phyloP scores from a whole-genome alignment of 805 yeast genomes.

The Yarrowia hollandica region DNA sequence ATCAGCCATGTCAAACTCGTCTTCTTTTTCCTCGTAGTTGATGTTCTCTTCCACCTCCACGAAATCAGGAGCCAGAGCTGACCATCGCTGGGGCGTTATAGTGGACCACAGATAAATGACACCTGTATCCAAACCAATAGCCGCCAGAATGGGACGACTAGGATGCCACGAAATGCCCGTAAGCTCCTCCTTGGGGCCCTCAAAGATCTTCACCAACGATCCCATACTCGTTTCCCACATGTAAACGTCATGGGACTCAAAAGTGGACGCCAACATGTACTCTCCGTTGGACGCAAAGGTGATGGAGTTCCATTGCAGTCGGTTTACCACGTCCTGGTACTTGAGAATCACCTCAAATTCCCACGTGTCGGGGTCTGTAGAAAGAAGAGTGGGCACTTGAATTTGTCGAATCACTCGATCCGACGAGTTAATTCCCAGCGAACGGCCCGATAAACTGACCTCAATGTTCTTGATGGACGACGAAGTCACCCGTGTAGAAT shows the following conservation, averaged over 20 bases:
- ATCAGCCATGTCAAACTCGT: slow-evolving; percentile 79
- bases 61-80: slow-evolving; percentile 94
- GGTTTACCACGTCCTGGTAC: slow-evolving; percentile 87
- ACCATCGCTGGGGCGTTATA: slow-evolving; percentile 87
- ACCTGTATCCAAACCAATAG: slow-evolving; percentile 85
- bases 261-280: slow-evolving; percentile 83
- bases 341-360: slow-evolving; percentile 71
- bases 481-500: slow-evolving; percentile 58
- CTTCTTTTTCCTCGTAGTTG: slow-evolving; percentile 83
- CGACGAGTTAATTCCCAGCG: slow-evolving; percentile 39
- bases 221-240: slow-evolving; percentile 92
- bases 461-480: slow-evolving; percentile 75
- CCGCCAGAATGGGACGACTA: slow-evolving; percentile 67
- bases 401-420: slow-evolving; percentile 42
- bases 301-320: slow-evolving; percentile 84
- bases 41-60: slow-evolving; percentile 91
- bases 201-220: slow-evolving; percentile 81
- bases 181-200: slow-evolving; percentile 87
- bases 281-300: slow-evolving; percentile 74
- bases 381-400: slow-evolving; percentile 36
- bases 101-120: slow-evolving; percentile 79
- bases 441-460: slow-evolving; percentile 60
- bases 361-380: slow-evolving; percentile 44
- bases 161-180: slow-evolving; percentile 87
- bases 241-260: slow-evolving; percentile 85